phyloP scores from a whole-genome alignment of 257 asterid species.

The Henckelia pumila region DNA sequence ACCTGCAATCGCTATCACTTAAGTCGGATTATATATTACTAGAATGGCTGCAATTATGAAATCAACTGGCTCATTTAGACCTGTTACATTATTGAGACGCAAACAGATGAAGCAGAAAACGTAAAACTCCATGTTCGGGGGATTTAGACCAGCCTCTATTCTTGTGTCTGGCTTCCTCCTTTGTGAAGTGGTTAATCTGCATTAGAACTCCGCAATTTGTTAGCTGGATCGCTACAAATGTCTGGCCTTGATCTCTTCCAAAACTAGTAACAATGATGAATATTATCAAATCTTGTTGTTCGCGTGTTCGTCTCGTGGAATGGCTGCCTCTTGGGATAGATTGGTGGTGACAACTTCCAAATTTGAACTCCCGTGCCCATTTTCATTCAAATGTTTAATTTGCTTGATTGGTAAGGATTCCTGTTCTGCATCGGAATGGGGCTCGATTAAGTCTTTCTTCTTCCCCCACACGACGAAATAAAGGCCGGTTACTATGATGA shows the following conservation, averaged over 20 bases:
- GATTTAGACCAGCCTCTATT: too few species aligned
- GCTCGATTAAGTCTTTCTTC: constrained; percentile 40
- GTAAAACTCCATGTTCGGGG: not conserved
- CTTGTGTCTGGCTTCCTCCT: too few species aligned
- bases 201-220: not conserved
- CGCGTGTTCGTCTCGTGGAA: not conserved
- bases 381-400: constrained; percentile 15
- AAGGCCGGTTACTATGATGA: constrained; percentile 70
- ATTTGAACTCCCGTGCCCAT: constrained; percentile 14
- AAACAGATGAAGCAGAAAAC: not conserved
- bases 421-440: constrained; percentile 22
- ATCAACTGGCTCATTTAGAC: too few species aligned
- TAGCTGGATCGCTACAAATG: not conserved
- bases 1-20: too few species aligned
- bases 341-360: not conserved
- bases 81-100: not conserved
- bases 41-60: too few species aligned
- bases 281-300: not conserved
- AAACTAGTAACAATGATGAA: not conserved
- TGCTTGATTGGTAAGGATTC: constrained; percentile 35
- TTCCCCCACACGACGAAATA: constrained; percentile 94
- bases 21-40: too few species aligned
- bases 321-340: not conserved
- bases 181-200: not conserved
- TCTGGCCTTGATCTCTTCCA: not conserved